Evolutionary conservation across 2,329 filamentous ascomycete genomes (phyloP).

Genomic region (Niveomyces coronatus): DNA sequence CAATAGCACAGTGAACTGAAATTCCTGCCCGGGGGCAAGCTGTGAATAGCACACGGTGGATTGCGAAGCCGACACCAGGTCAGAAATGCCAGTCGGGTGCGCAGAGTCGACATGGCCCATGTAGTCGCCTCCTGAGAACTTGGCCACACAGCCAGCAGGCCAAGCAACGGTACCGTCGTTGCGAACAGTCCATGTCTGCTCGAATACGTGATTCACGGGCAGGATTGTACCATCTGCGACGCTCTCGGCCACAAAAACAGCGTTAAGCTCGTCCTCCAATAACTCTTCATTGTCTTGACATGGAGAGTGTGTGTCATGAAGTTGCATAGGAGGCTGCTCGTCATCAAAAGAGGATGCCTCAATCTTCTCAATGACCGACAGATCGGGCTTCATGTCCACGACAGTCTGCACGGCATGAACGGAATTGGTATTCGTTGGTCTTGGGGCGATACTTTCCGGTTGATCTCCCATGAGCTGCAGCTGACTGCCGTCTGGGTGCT

Average conservation of each 20-base stretch:
- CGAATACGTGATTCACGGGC: constrained; percentile 61
- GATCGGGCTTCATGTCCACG: constrained; percentile 57
- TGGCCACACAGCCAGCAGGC: constrained; percentile 83
- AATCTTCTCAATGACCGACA: constrained; percentile 20
- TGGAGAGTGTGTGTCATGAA: constrained; percentile 5
- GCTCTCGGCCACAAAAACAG: constrained; percentile 67
- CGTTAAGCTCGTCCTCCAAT: constrained; percentile 27
- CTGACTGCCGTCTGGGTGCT: constrained; percentile 56
- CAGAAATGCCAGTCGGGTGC: constrained; percentile 66
- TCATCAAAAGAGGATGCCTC: constrained; percentile 16
- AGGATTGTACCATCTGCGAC: constrained; percentile 69
- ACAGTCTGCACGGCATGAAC: constrained; percentile 57
- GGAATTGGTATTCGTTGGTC: constrained; percentile 31
- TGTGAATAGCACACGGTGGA: constrained; percentile 64
- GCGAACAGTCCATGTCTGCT: constrained; percentile 83
- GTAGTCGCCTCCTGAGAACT: constrained; percentile 87
- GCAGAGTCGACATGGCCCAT: constrained; percentile 85
- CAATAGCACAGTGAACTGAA: constrained; percentile 74
- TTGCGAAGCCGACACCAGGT: constrained; percentile 70
- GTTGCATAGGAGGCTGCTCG: constrained; percentile 9
- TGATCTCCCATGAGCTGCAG: constrained; percentile 65
- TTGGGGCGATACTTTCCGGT: constrained; percentile 31
- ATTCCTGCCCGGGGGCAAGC: constrained; percentile 63
- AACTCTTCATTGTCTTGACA: constrained; percentile 17
- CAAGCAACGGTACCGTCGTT: constrained; percentile 73